These are phyloP conservation scores for Saccharomyces uvarum DNA, from an alignment of 1,139 yeast species.

Conservation along the genomic window DNA sequence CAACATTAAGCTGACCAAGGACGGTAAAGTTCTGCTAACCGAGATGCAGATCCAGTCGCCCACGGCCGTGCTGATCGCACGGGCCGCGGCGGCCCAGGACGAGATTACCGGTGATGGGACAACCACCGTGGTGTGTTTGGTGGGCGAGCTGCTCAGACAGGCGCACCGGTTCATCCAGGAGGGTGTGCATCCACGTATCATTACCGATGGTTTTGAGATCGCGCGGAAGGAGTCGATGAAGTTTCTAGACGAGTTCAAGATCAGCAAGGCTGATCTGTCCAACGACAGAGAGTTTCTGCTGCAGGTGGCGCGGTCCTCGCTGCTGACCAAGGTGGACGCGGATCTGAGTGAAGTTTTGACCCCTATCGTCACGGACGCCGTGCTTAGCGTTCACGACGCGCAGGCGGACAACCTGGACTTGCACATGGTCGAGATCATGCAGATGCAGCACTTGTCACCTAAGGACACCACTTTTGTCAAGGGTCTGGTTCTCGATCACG, in stretches of 20 bases:
- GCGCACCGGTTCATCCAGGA: constrained; percentile 88
- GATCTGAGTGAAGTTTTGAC: constrained; percentile 75
- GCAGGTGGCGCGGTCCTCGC: constrained; percentile 85
- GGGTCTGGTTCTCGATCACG: constrained; percentile 94
- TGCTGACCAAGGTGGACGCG: constrained; percentile 73
- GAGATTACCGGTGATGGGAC: constrained; percentile 99
- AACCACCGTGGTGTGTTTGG: constrained; percentile 90
- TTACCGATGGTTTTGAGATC: constrained; percentile 89
- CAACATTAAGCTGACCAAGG: constrained; percentile 87
- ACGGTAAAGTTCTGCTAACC: constrained; percentile 85
- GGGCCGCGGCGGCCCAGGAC: constrained; percentile 98
- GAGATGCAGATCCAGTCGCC: constrained; percentile 99
- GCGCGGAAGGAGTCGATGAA: constrained; percentile 73
- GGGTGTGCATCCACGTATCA: constrained; percentile 92
- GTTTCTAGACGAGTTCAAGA: constrained; percentile 57
- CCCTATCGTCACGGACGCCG: constrained; percentile 96
- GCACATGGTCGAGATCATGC: constrained; percentile 97
- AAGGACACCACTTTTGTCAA: constrained; percentile 74
- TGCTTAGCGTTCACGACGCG: constrained; percentile 57
- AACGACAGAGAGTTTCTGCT: constrained; percentile 77
- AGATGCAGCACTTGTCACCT: constrained; percentile 90
- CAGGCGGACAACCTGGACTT: constrained; percentile 60
- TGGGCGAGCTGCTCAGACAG: constrained; percentile 89
- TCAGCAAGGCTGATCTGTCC: constrained; percentile 30
- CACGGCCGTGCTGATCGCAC: constrained; percentile 97